Conservation (phyloP, 805 yeast genomes). For the Lipomyces yamadae region DNA sequence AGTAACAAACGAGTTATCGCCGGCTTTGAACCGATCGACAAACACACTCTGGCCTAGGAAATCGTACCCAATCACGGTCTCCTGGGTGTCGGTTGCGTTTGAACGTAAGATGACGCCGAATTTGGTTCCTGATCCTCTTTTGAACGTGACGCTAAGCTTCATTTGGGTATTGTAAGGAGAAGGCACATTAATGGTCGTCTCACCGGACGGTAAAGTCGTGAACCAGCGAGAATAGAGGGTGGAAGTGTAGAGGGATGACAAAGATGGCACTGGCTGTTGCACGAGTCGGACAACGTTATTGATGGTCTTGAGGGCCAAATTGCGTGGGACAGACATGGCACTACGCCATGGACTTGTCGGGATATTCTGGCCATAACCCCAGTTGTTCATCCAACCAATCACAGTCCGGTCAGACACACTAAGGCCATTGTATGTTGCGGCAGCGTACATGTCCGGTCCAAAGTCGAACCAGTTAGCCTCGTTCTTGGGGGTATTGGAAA, state of each 20-base stretch:
- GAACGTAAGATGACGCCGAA: slow-evolving; percentile 3
- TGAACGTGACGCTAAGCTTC: slow-evolving; percentile 1
- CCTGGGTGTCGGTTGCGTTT: neutral
- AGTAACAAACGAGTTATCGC: slow-evolving; percentile 1
- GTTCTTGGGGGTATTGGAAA: slow-evolving; percentile 6
- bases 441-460: slow-evolving; percentile 44
- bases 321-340: slow-evolving; percentile 41
- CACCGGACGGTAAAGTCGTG: neutral
- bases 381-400: slow-evolving; percentile 53
- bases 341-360: slow-evolving; percentile 50
- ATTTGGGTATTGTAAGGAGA: neutral
- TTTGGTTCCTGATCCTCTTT: neutral
- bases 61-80: slow-evolving; percentile 9
- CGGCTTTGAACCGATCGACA: slow-evolving; percentile 12
- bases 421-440: slow-evolving; percentile 47
- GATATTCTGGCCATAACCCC: slow-evolving; percentile 49
- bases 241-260: neutral
- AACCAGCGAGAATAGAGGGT: neutral
- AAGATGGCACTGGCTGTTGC: slow-evolving; percentile 10
- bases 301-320: slow-evolving; percentile 2
- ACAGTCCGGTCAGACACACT: slow-evolving; percentile 45
- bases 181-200: neutral
- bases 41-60: neutral
- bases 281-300: neutral
- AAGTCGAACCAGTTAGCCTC: slow-evolving; percentile 24